phyloP scores from a whole-genome alignment of 352 stramenopile genomes.

The Nannochloropsis limnetica region DNA sequence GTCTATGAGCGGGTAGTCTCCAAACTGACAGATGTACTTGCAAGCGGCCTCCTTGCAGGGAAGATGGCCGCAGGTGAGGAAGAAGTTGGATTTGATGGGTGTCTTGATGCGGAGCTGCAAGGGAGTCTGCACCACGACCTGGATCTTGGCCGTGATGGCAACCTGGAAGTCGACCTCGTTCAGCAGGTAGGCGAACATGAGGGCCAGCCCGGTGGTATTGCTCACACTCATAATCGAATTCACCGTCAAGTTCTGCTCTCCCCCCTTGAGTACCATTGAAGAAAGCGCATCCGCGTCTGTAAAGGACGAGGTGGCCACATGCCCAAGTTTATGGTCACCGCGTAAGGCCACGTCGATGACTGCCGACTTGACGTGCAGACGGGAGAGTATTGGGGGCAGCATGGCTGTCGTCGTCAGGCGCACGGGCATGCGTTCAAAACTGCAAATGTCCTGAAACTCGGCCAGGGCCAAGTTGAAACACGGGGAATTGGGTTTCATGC shows the following conservation, averaged over 20 bases:
- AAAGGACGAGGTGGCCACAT: constrained; percentile 11
- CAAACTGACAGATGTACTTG: constrained; percentile 31
- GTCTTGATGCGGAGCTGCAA: background rate
- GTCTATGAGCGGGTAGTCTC: background rate
- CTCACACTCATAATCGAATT: background rate
- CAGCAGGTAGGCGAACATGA: constrained; percentile 27
- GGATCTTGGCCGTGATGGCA: constrained; percentile 10
- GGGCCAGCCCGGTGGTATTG: background rate
- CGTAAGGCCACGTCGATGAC: constrained; percentile 8
- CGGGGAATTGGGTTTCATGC: constrained; percentile 3
- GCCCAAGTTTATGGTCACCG: background rate
- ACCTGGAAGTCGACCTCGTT: constrained; percentile 21
- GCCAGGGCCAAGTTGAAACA: background rate
- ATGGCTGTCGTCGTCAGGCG: background rate
- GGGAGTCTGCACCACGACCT: constrained; percentile 13
- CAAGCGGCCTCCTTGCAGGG: background rate
- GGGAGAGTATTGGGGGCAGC: background rate
- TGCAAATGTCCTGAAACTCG: constrained; percentile 14
- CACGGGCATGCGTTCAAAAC: constrained; percentile 31
- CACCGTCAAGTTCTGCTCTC: constrained; percentile 7
- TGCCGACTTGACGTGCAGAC: constrained; percentile 8
- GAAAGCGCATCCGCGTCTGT: background rate
- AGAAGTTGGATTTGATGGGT: background rate
- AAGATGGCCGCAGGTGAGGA: background rate
- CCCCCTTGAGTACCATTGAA: background rate